phyloP scores from a whole-genome alignment of 176 grass and related monocot species.

The Phyllostachys edulis region DNA sequence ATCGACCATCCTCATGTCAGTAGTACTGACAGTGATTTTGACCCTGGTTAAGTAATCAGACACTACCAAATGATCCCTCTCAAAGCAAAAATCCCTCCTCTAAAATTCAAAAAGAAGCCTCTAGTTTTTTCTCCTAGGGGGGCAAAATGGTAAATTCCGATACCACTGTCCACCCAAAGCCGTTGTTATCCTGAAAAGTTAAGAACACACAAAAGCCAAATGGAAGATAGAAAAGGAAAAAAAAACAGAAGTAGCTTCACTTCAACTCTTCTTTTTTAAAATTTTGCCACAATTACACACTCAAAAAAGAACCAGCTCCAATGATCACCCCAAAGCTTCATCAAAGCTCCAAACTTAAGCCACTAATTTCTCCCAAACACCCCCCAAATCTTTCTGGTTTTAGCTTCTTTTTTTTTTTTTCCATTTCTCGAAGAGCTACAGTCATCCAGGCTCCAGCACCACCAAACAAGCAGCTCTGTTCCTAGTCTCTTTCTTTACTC shows the following conservation, averaged over 20 bases:
- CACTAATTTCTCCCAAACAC: constrained; percentile 18
- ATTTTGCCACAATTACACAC: neutral
- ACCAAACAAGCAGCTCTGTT: constrained; percentile 32
- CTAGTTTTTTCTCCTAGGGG: neutral
- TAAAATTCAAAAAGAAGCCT: constrained; percentile 19
- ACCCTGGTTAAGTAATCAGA: neutral
- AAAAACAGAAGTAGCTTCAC: neutral
- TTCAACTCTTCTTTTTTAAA: neutral
- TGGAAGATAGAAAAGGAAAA: neutral
- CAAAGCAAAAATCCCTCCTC: constrained; percentile 20
- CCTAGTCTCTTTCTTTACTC: constrained; percentile 4
- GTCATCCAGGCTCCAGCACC: neutral
- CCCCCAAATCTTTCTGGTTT: neutral
- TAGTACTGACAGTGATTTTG: neutral
- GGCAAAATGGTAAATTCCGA: constrained; percentile 8
- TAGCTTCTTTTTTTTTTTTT: constrained; percentile 11
- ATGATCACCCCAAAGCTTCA: constrained; percentile 22
- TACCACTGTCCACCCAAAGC: constrained; percentile 15
- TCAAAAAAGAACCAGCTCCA: neutral
- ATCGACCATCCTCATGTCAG: neutral
- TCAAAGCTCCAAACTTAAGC: neutral
- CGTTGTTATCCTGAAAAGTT: constrained; percentile 22
- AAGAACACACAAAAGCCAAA: neutral
- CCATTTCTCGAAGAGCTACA: constrained; percentile 10
- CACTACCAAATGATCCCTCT: neutral